Conservation (phyloP, 1,139 yeast species). For the Hanseniaspora sp. region DNA sequence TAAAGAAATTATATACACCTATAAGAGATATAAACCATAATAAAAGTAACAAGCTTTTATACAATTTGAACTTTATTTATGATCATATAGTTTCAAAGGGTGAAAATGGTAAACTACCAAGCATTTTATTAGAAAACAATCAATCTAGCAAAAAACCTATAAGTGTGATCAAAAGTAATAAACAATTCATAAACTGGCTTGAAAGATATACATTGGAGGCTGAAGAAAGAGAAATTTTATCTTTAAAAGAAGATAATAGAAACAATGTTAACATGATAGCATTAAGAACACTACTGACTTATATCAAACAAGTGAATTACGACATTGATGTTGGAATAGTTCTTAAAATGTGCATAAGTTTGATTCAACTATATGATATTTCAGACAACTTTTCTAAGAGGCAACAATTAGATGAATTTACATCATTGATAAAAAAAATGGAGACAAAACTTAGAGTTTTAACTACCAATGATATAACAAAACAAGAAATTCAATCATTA, state of each 20-base stretch:
- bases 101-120: background rate
- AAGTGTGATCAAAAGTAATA: conserved; percentile 1
- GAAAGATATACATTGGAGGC: conserved; percentile 14
- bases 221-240: conserved; percentile 5
- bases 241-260: background rate
- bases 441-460: conserved; percentile 7
- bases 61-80: conserved; percentile 18
- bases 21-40: conserved; percentile 19
- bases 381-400: background rate
- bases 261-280: conserved; percentile 8
- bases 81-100: conserved; percentile 7
- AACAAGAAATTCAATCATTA: conserved; percentile 1
- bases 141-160: conserved; percentile 10
- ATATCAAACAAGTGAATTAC: conserved; percentile 12
- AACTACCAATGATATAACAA: background rate
- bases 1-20: conserved; percentile 27
- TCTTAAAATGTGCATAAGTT: conserved; percentile 9
- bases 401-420: conserved; percentile 5
- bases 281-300: conserved; percentile 5
- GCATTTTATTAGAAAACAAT: conserved; percentile 8
- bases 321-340: conserved; percentile 9
- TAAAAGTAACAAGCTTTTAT: conserved; percentile 19
- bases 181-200: conserved; percentile 8
- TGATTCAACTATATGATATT: conserved; percentile 9
- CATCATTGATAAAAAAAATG: conserved; percentile 1